phyloP scores from a whole-genome alignment of 257 asterid genomes.

The Ehretia macrophylla region DNA sequence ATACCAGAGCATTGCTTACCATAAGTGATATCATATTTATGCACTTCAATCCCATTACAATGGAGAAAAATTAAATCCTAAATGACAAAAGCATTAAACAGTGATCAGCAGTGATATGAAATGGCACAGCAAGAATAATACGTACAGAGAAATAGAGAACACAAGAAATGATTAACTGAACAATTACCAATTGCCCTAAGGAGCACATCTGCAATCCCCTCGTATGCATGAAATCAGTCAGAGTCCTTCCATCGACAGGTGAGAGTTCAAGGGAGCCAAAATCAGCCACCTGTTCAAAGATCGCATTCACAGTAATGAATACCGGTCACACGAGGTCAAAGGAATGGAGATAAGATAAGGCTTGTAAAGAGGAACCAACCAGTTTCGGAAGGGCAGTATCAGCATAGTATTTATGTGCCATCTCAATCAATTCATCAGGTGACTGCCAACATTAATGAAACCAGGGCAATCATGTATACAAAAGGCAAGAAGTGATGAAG shows the following conservation, averaged over 20 bases:
- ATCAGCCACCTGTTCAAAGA: constrained; percentile 63
- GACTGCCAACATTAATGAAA: constrained; percentile 44
- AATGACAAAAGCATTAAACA: no score
- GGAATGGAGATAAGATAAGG: constrained; percentile 7
- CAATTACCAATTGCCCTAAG: constrained; percentile 68
- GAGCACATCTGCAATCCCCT: constrained; percentile 80
- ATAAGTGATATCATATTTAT: no score
- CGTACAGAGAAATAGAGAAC: not conserved
- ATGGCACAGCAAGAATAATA: no score
- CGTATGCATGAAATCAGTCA: constrained; percentile 83
- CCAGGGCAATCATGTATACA: constrained; percentile 22
- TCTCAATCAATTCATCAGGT: constrained; percentile 66
- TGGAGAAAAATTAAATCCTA: no score
- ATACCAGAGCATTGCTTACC: no score
- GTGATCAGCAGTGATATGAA: no score
- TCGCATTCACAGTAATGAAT: constrained; percentile 5
- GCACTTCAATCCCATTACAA: no score
- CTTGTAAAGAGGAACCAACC: constrained; percentile 28
- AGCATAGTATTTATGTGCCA: constrained; percentile 66
- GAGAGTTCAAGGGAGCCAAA: constrained; percentile 82
- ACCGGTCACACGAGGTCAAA: constrained; percentile 15
- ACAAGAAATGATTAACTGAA: not conserved
- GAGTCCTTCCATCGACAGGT: constrained; percentile 81
- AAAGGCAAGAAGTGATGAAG: constrained; percentile 9
- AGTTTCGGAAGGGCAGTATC: constrained; percentile 74